A percentile compares a stretch with the other conserved stretches of the same genome.
These are phyloP conservation scores for Periconia macrospinosa DNA, from an alignment of 2,329 filamentous ascomycete species.

Conservation along the genomic window DNA sequence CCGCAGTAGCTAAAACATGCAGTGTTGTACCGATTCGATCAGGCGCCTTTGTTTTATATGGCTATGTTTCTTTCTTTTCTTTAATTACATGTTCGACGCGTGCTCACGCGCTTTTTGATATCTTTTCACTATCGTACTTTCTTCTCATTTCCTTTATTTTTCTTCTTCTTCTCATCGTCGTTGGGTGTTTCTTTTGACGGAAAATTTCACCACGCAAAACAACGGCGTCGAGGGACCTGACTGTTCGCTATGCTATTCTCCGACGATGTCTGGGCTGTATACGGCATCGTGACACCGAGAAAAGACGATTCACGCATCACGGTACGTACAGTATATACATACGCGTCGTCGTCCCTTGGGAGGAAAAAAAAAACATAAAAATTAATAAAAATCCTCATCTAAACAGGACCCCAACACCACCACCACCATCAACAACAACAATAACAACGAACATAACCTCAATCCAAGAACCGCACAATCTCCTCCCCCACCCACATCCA, in stretches of 20 bases:
- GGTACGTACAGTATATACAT: neutral
- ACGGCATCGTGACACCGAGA: slow-evolving; percentile 11
- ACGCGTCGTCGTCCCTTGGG: too few species aligned
- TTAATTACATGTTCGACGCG: too few species aligned
- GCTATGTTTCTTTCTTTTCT: too few species aligned
- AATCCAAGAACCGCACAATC: neutral
- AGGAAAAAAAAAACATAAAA: too few species aligned
- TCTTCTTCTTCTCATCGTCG: neutral
- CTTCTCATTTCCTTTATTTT: neutral
- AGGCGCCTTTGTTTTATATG: too few species aligned
- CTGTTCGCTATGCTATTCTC: slow-evolving; percentile 11
- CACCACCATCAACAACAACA: neutral
- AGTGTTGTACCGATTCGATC: too few species aligned
- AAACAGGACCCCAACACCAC: neutral
- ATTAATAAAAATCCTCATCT: neutral
- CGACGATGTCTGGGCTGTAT: slow-evolving; percentile 19
- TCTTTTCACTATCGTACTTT: neutral
- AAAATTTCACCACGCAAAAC: slow-evolving; percentile 3
- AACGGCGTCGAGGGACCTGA: neutral
- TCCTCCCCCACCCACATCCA: too few species aligned
- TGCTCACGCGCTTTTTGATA: too few species aligned
- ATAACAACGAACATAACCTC: neutral
- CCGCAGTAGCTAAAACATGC: too few species aligned
- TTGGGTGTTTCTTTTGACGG: neutral
- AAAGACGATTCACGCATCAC: slow-evolving; percentile 11